Evolutionary conservation across 306 rosid species (phyloP).

Genomic region (Gastrolobium bilobum): DNA sequence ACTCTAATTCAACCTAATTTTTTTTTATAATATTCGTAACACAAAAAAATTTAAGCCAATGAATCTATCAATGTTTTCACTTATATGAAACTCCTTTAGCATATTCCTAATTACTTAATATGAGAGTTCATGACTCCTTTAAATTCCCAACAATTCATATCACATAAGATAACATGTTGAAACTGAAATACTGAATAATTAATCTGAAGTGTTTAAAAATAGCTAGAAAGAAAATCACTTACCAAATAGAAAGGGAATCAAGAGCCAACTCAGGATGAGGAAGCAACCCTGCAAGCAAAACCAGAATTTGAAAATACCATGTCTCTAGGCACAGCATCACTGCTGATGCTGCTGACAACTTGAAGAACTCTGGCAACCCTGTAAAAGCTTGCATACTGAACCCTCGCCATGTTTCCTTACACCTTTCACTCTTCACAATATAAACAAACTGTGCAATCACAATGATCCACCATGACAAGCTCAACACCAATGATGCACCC

Average conservation of each 20-base stretch:
- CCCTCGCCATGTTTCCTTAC: conserved; percentile 69
- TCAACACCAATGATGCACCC: conserved; percentile 73
- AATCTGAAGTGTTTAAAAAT: too few relatives aligned
- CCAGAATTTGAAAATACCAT: conserved; percentile 85
- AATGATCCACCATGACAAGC: conserved; percentile 86
- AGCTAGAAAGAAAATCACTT: not conserved
- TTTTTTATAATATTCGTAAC: too few relatives aligned
- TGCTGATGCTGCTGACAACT: conserved; percentile 75
- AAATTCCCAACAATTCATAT: too few relatives aligned
- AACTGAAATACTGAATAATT: too few relatives aligned
- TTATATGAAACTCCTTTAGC: too few relatives aligned
- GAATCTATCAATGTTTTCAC: too few relatives aligned
- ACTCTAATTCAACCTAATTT: too few relatives aligned
- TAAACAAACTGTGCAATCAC: conserved; percentile 77
- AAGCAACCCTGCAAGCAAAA: conserved; percentile 78
- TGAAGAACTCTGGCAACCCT: conserved; percentile 69
- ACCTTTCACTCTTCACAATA: conserved; percentile 69
- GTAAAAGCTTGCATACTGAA: conserved; percentile 61
- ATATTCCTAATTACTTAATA: too few relatives aligned
- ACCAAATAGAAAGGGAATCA: conserved; percentile 83
- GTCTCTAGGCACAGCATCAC: conserved; percentile 84
- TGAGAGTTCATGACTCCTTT: too few relatives aligned
- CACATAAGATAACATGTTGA: too few relatives aligned
- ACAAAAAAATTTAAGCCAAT: too few relatives aligned
- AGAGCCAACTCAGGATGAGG: conserved; percentile 79